A percentile compares a stretch with the other conserved stretches of the same genome.
Conservation (phyloP, 176 grass and related monocot species). For the Avena atlantica region DNA sequence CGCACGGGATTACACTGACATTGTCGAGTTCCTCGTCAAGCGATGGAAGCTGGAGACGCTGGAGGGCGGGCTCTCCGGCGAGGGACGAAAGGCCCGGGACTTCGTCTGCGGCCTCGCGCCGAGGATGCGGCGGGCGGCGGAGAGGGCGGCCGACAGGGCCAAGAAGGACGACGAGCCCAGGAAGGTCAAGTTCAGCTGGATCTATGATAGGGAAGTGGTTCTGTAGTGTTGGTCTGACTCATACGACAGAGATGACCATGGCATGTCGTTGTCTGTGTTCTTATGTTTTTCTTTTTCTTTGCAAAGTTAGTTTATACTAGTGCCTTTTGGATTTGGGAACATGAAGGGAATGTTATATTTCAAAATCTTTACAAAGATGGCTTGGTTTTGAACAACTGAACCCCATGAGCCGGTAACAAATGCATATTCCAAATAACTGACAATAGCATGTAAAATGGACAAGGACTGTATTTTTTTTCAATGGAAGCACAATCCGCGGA, state of each 20-base stretch:
- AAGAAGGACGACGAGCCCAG: conserved; percentile 57
- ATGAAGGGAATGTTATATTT: background rate
- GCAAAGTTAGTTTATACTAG: conserved; percentile 20
- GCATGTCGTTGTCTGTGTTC: conserved; percentile 17
- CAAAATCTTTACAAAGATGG: background rate
- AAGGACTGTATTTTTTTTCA: background rate
- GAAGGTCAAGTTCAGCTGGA: conserved; percentile 79
- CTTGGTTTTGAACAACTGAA: background rate
- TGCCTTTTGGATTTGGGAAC: conserved; percentile 12
- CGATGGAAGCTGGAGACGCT: conserved; percentile 72
- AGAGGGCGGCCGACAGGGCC: conserved; percentile 72
- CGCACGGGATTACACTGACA: conserved; percentile 78
- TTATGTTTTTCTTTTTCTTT: conserved; percentile 24
- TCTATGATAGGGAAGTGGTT: conserved; percentile 72
- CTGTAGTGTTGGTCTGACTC: background rate
- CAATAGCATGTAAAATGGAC: background rate
- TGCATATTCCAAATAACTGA: background rate
- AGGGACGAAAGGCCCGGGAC: conserved; percentile 77
- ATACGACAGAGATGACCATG: background rate
- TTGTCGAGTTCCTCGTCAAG: conserved; percentile 87
- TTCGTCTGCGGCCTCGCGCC: conserved; percentile 76
- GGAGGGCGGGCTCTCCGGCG: conserved; percentile 63
- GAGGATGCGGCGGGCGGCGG: conserved; percentile 75
- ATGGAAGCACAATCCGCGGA: background rate
- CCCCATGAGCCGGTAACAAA: background rate